Evolutionary conservation across 768 basidiomycete genomes (phyloP), one percentile per base, ranked within the genome.

Genomic region (Pisolithus tinctorius): DNA sequence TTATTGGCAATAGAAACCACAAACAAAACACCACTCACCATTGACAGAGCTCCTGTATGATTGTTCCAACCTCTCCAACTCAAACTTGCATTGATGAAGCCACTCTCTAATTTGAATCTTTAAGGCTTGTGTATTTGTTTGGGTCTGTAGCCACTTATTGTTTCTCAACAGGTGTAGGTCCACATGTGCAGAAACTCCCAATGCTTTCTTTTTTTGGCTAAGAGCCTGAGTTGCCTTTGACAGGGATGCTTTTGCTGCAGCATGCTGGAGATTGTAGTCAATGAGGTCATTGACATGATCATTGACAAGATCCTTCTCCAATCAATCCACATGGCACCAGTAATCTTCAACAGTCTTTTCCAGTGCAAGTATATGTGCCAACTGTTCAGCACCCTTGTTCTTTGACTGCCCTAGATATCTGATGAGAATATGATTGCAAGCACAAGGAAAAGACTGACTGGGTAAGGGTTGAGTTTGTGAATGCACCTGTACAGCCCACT

Each of bases 71-170:
- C 37, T 31, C 25, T 58, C 51, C 2, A 62, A 37, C 45, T 63
- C 57, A 50, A 56, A 62, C 34, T 60, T 59, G 10, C 51, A 16
- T 26, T 62, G 53, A 14, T 45, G 31, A 34, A 63, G 53, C 26
- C 53, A 37, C 11, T 63, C 54, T 23, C 45, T 52, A 20, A 61
- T 40, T 14, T 53, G 25, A 3, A 25, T 45, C 45, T 63, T 64
- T 1, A 63, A n/a, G 16, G 60, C 58, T 0, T 6, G 50, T 7
- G 60, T 58, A 52, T 66, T 63, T 50, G 60, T 58, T 25, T 47
- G 46, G 7, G 45, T 46, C 50, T 34, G 49, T 26, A 56, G 49
- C 20, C 53, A 60, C 5, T 37, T 48, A 34, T 50, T 49, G 9
- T 38, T 37, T 36, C 47, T 48, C 16, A 56, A 13, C 27, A 26